Evolutionary conservation across 257 asterid species (phyloP).

Genomic region (Parsonsia alboflavescens): DNA sequence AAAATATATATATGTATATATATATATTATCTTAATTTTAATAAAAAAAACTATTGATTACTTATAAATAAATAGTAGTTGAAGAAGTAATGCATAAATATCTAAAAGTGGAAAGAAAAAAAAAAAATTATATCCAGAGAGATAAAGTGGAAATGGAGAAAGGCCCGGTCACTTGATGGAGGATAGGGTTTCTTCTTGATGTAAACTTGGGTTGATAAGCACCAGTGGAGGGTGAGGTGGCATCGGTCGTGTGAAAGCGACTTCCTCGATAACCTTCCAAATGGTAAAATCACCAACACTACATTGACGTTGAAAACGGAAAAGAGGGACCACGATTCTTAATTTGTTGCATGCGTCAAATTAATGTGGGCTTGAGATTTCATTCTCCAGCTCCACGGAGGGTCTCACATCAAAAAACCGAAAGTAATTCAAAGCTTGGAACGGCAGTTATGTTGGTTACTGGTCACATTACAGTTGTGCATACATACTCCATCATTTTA

Average conservation of each 20-base stretch:
- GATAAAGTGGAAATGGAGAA: neutral
- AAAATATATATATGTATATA: no score
- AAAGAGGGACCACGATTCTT: constrained; percentile 8
- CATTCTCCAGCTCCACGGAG: neutral
- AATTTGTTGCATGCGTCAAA: constrained; percentile 6
- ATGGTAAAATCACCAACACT: neutral
- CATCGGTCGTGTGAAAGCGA: neutral
- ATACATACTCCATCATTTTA: no score
- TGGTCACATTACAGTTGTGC: no score
- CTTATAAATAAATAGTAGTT: no score
- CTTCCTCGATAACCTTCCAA: neutral
- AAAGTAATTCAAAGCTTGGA: constrained; percentile 26
- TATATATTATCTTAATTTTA: no score
- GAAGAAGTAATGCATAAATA: no score
- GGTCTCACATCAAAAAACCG: constrained; percentile 24
- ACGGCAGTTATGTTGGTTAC: constrained; percentile 52
- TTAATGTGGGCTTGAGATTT: constrained; percentile 7
- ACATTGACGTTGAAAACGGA: neutral
- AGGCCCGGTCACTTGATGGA: neutral
- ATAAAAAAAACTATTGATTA: no score
- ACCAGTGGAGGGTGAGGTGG: constrained; percentile 5
- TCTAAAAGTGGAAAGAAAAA: no score
- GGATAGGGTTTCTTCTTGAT: neutral
- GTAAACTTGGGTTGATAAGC: constrained; percentile 9
- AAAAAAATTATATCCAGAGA: neutral